These are phyloP conservation scores for Eutrema japonicum DNA, from an alignment of 345 rosid genomes.

Conservation along the genomic window DNA sequence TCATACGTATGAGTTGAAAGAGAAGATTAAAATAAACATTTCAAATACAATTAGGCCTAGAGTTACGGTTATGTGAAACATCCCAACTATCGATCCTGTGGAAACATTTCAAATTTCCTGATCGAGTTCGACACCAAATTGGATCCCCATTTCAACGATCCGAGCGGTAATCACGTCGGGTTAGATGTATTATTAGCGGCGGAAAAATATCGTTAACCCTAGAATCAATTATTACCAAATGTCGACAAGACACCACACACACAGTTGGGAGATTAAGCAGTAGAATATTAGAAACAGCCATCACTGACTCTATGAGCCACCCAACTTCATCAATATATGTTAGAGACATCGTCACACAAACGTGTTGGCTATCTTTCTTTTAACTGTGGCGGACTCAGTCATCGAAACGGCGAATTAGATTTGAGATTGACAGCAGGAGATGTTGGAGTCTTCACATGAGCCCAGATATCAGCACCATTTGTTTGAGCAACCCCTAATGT, in stretches of 20 bases:
- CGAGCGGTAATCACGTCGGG: slow-evolving; percentile 68
- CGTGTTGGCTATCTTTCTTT: neutral
- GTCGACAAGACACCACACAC: slow-evolving; percentile 12
- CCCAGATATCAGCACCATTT: slow-evolving; percentile 99
- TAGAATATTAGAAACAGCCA: slow-evolving; percentile 20
- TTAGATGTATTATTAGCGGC: slow-evolving; percentile 54
- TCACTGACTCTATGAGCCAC: neutral
- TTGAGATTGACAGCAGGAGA: slow-evolving; percentile 18
- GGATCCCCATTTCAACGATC: slow-evolving; percentile 66
- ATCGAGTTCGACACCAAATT: slow-evolving; percentile 72
- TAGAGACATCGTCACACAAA: slow-evolving; percentile 3
- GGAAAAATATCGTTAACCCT: too few species aligned
- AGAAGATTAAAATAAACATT: too few species aligned
- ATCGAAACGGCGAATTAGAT: slow-evolving; percentile 21
- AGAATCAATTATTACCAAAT: slow-evolving; percentile 3
- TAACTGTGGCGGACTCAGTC: slow-evolving; percentile 7
- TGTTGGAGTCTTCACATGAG: slow-evolving; percentile 77
- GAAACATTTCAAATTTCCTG: too few species aligned
- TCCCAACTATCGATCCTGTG: too few species aligned
- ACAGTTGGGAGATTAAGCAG: slow-evolving; percentile 16
- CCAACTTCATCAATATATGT: slow-evolving; percentile 8
- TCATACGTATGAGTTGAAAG: too few species aligned
- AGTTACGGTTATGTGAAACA: too few species aligned
- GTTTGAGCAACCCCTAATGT: slow-evolving; percentile 75
- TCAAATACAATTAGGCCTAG: too few species aligned